Conservation (phyloP, 129 eudicot genomes). For the Flaveria sonorensis region DNA sequence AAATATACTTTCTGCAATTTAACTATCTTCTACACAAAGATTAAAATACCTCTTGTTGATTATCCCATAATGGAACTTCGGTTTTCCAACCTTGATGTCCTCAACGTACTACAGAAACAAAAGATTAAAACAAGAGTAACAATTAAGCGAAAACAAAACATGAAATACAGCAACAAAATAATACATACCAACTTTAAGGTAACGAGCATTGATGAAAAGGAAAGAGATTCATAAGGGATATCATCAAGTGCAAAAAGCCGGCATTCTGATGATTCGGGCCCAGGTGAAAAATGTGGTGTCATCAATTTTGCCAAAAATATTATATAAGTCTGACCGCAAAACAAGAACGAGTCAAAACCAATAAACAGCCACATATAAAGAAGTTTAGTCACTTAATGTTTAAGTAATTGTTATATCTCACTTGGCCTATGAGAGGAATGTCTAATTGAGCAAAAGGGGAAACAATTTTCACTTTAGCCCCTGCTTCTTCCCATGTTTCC, state of each 20-base stretch:
- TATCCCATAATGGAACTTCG: conserved; percentile 87
- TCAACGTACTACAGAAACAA: conserved; percentile 66
- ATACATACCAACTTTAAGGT: conserved; percentile 71
- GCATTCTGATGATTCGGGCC: conserved; percentile 90
- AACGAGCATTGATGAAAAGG: conserved; percentile 97
- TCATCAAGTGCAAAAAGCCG: conserved; percentile 82
- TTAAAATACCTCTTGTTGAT: conserved; percentile 76
- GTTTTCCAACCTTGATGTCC: conserved; percentile 69
- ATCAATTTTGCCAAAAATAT: conserved; percentile 85
- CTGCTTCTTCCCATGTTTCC: conserved; percentile 96
- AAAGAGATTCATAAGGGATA: conserved; percentile 87
- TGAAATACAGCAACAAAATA: background rate
- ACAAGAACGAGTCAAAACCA: background rate
- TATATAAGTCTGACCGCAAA: conserved; percentile 69
- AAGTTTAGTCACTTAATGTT: background rate
- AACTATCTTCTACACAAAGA: background rate
- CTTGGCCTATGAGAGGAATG: conserved; percentile 99
- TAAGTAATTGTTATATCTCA: conserved; percentile 30
- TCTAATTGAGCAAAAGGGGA: conserved; percentile 93
- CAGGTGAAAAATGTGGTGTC: conserved; percentile 87
- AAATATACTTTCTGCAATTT: background rate
- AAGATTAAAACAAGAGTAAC: conserved; percentile 1
- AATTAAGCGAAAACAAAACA: conserved; percentile 8
- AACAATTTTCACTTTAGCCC: conserved; percentile 81
- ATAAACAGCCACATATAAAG: background rate